These are phyloP conservation scores for Breynia disticha DNA, from an alignment of 441 rosid species.

Conservation along the genomic window DNA sequence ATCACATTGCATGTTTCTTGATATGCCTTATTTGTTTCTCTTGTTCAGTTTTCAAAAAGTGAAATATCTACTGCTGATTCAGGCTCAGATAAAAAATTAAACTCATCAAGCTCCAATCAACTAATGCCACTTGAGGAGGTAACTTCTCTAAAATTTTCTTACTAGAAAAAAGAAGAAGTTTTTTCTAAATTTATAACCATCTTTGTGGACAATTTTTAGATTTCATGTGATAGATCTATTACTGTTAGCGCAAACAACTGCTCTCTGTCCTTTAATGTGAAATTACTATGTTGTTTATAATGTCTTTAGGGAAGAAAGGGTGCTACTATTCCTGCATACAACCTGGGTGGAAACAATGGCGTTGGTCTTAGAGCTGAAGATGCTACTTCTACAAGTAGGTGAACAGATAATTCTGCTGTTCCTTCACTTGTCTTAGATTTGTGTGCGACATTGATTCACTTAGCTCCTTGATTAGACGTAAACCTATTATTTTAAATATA, in stretches of 20 bases:
- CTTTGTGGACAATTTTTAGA: slow-evolving; percentile 6
- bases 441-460: too few species aligned
- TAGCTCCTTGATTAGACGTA: too few species aligned
- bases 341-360: slow-evolving; percentile 24
- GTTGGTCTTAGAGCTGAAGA: slow-evolving; percentile 30
- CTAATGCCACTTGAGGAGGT: slow-evolving; percentile 24
- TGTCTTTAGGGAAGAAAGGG: slow-evolving; percentile 32
- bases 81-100: slow-evolving; percentile 27
- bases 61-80: slow-evolving; percentile 40
- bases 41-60: slow-evolving; percentile 33
- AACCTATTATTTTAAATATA: too few species aligned
- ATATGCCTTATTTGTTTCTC: slow-evolving; percentile 12
- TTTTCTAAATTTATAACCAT: too few species aligned
- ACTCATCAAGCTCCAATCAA: slow-evolving; percentile 24
- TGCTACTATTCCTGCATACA: slow-evolving; percentile 22
- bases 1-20: slow-evolving; percentile 7
- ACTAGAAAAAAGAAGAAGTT: too few species aligned
- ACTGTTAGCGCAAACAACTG: neutral
- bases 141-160: slow-evolving; percentile 14
- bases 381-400: slow-evolving; percentile 45
- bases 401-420: slow-evolving; percentile 8
- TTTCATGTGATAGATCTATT: neutral
- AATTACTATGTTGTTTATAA: neutral
- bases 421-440: neutral
- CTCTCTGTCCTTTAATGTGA: neutral